Percentiles rank a stretch among this genome's conserved stretches.
These are phyloP conservation scores for Parmelia sp. DNA, from an alignment of 495 filamentous ascomycete species.

Conservation along the genomic window DNA sequence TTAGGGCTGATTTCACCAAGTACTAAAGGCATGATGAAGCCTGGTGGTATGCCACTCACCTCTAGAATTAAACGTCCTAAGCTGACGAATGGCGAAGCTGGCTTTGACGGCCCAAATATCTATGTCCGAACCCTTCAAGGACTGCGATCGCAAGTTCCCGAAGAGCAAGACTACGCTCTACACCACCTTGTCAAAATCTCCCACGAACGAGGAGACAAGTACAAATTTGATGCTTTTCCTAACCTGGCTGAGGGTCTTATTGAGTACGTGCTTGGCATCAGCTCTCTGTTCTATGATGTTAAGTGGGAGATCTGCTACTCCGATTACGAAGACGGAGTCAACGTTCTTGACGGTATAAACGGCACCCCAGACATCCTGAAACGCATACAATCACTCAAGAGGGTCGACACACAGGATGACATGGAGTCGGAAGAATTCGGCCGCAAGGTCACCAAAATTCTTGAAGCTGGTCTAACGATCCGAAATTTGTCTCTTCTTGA, in stretches of 20 bases:
- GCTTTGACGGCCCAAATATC: conserved; percentile 71
- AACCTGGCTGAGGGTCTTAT: conserved; percentile 83
- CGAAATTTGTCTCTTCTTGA: conserved; percentile 87
- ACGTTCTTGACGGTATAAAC: conserved; percentile 65
- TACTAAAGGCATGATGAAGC: conserved; percentile 46
- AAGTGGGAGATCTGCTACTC: conserved; percentile 72
- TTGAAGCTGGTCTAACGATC: conserved; percentile 79
- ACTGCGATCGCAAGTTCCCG: conserved; percentile 68
- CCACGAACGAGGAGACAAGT: conserved; percentile 89
- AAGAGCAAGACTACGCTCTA: conserved; percentile 81
- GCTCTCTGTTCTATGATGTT: conserved; percentile 70
- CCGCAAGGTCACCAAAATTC: conserved; percentile 65
- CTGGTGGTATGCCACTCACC: conserved; percentile 40
- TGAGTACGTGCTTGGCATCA: conserved; percentile 69
- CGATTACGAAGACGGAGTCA: conserved; percentile 42
- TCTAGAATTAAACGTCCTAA: background rate
- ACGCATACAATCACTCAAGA: conserved; percentile 52
- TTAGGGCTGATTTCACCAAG: conserved; percentile 20
- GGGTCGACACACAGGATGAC: conserved; percentile 56
- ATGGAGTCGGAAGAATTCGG: conserved; percentile 68
- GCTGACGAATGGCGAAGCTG: conserved; percentile 35
- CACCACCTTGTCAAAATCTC: conserved; percentile 94
- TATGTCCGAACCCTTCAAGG: conserved; percentile 77
- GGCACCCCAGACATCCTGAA: conserved; percentile 71
- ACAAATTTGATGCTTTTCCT: conserved; percentile 87